Conservation (phyloP, 768 basidiomycete genomes). For the Hemileccinum rubropunctum region DNA sequence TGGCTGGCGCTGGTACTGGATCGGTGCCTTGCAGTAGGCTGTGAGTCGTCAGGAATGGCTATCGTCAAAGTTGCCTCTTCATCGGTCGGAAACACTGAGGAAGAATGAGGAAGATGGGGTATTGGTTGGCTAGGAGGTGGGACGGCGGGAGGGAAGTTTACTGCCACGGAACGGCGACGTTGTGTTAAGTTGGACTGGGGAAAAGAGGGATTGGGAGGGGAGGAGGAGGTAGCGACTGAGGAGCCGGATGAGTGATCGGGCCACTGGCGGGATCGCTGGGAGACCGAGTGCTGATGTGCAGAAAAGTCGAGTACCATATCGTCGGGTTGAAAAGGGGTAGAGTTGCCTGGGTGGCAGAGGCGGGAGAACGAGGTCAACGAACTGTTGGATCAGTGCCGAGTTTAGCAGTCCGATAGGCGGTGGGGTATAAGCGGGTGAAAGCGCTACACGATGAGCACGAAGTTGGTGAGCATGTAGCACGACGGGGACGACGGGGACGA, state of each 20-base stretch:
- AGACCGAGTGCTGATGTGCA: constrained; percentile 26
- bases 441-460: constrained; percentile 12
- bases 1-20: constrained; percentile 37
- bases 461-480: constrained; percentile 10
- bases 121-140: constrained; percentile 77
- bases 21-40: constrained; percentile 30
- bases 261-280: constrained; percentile 35
- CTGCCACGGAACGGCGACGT: constrained; percentile 69
- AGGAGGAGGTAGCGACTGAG: constrained; percentile 30
- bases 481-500: constrained; percentile 8
- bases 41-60: constrained; percentile 29
- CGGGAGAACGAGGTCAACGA: not conserved
- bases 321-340: constrained; percentile 1
- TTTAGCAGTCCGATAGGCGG: constrained; percentile 14
- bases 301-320: constrained; percentile 31
- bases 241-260: constrained; percentile 23
- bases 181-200: constrained; percentile 30
- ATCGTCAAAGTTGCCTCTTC: constrained; percentile 19
- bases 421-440: not conserved
- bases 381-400: constrained; percentile 14
- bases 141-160: constrained; percentile 59
- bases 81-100: constrained; percentile 15
- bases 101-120: constrained; percentile 54
- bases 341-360: not conserved
- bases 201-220: constrained; percentile 31